Conservation (phyloP, 2,329 filamentous ascomycete species). For the Aspergillus sp. region DNA sequence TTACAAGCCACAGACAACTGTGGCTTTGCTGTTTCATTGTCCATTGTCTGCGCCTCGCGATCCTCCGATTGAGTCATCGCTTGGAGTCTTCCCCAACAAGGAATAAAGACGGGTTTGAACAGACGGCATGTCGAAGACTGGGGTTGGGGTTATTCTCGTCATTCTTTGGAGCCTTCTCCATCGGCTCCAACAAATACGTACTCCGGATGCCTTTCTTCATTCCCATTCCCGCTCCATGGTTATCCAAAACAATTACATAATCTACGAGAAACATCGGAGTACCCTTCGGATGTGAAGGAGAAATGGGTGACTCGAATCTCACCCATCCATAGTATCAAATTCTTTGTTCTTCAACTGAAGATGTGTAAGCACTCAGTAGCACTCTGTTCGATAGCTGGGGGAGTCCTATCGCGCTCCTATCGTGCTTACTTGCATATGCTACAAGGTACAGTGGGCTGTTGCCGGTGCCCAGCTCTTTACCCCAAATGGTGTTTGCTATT, state of each 20-base stretch:
- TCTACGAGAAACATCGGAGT: background rate
- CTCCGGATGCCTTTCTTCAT: background rate
- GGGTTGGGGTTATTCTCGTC: background rate
- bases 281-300: background rate
- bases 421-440: background rate
- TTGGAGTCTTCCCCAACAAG: background rate
- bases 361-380: background rate
- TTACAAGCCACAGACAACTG: constrained; percentile 4
- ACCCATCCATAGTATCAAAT: background rate
- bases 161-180: background rate
- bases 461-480: too few species aligned
- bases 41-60: background rate
- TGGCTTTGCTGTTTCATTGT: background rate
- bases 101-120: background rate
- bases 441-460: too few species aligned
- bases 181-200: background rate
- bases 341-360: background rate
- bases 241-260: background rate
- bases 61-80: background rate
- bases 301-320: background rate
- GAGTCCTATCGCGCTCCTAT: background rate
- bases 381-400: background rate
- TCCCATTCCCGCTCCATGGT: background rate
- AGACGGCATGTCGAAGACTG: background rate
- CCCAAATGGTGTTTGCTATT: too few species aligned